Percentiles rank a stretch among this genome's conserved stretches.
Conservation (phyloP, 164 flowering plant species). For the Dillenia turbinata region DNA sequence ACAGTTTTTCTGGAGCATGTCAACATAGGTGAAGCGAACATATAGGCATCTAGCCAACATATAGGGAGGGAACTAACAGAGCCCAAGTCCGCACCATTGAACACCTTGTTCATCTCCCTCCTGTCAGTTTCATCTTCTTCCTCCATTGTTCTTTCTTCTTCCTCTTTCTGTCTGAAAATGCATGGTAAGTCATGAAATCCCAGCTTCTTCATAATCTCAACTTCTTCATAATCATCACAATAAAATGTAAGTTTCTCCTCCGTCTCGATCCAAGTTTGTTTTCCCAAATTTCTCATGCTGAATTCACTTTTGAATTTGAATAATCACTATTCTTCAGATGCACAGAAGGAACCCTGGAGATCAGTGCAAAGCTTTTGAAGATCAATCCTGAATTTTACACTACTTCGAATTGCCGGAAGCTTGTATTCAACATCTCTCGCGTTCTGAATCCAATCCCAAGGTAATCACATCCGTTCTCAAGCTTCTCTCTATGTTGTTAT, state of each 20-base stretch:
- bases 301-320: not conserved
- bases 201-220: constrained; percentile 57
- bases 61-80: too few species aligned
- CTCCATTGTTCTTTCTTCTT: too few species aligned
- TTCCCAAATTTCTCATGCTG: constrained; percentile 1
- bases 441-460: constrained; percentile 30
- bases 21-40: too few species aligned
- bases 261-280: not conserved
- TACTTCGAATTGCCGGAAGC: constrained; percentile 87
- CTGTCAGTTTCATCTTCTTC: too few species aligned
- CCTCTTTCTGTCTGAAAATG: constrained; percentile 30
- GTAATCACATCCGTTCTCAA: constrained; percentile 48
- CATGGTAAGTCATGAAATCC: constrained; percentile 88
- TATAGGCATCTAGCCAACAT: too few species aligned
- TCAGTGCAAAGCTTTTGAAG: constrained; percentile 63
- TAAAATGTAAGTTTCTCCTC: constrained; percentile 32
- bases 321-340: constrained; percentile 36
- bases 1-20: too few species aligned
- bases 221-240: constrained; percentile 68
- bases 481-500: not conserved
- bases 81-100: too few species aligned
- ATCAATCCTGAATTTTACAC: constrained; percentile 77
- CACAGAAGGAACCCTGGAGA: constrained; percentile 61
- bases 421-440: constrained; percentile 38
- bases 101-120: too few species aligned